Percentiles rank a stretch among this genome's conserved stretches.
phyloP scores from a whole-genome alignment of 495 filamentous ascomycete genomes.

The Parathielavia hyrcaniae region DNA sequence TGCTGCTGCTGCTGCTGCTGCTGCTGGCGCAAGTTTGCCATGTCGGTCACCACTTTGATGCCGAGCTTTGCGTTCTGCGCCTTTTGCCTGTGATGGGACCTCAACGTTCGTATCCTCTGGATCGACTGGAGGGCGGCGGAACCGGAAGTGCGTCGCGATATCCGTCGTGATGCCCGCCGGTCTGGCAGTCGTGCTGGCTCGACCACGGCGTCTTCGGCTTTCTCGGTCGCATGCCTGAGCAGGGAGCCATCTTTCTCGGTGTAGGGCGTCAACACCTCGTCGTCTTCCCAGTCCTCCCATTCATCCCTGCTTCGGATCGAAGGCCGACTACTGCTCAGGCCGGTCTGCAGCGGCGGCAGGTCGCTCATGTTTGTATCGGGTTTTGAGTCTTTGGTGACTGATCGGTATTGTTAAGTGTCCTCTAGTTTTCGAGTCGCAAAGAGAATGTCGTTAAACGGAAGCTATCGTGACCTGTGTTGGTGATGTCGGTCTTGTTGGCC shows the following conservation, averaged over 20 bases:
- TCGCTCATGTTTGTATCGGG: conserved; percentile 21
- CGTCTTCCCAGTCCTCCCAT: conserved; percentile 46
- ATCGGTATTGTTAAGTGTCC: neutral
- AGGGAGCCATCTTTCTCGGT: conserved; percentile 25
- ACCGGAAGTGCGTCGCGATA: conserved; percentile 21
- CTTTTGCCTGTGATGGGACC: conserved; percentile 46
- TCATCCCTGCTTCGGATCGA: conserved; percentile 32
- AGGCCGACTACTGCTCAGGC: neutral
- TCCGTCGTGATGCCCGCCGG: conserved; percentile 11
- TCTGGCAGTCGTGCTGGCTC: conserved; percentile 13
- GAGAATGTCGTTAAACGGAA: neutral
- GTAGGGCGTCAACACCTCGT: conserved; percentile 32
- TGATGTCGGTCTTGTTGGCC: neutral
- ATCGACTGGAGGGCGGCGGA: conserved; percentile 30
- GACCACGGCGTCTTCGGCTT: conserved; percentile 16
- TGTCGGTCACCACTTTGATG: conserved; percentile 60
- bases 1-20: conserved; percentile 25
- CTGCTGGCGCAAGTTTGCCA: conserved; percentile 38
- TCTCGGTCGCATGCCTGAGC: neutral
- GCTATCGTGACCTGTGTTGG: neutral
- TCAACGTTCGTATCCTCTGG: conserved; percentile 36
- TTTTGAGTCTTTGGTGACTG: conserved; percentile 1
- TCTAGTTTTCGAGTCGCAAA: neutral
- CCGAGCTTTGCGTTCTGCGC: conserved; percentile 54
- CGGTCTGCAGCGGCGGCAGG: conserved; percentile 8